Evolutionary conservation across 1,284 basidiomycete genomes (phyloP).

Genomic region (Cryptococcus sp.): DNA sequence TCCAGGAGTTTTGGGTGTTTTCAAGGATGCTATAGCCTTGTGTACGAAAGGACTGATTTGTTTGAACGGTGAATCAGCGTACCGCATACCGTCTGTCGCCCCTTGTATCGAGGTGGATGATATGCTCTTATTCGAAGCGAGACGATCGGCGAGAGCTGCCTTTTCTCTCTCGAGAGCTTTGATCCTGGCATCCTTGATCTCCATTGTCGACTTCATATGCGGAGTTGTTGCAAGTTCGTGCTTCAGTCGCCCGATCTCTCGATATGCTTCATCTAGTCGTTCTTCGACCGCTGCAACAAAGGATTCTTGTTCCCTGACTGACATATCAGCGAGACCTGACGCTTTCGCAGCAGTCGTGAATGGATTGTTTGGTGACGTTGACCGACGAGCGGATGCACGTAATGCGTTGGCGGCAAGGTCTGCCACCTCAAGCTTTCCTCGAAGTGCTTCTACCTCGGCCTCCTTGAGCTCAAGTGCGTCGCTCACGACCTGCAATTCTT

Average conservation of each 20-base stretch:
- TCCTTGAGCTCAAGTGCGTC: constrained; percentile 28
- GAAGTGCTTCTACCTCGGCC: constrained; percentile 32
- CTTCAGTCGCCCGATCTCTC: constrained; percentile 73
- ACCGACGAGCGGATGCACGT: constrained; percentile 11
- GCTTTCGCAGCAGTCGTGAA: constrained; percentile 2
- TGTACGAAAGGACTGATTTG: constrained; percentile 40
- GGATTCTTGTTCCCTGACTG: constrained; percentile 40
- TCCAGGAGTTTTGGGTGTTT: constrained; percentile 49
- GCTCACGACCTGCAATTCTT: constrained; percentile 23
- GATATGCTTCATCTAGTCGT: constrained; percentile 76
- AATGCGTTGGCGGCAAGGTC: constrained; percentile 9
- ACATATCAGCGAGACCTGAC: not conserved
- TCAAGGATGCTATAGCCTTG: constrained; percentile 37
- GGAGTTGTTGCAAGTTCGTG: constrained; percentile 58
- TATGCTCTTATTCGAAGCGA: constrained; percentile 13
- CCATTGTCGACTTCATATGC: constrained; percentile 36
- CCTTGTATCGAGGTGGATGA: not conserved
- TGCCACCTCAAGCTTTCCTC: constrained; percentile 21
- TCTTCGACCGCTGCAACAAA: constrained; percentile 61
- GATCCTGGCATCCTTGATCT: constrained; percentile 41
- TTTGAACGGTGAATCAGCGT: constrained; percentile 32
- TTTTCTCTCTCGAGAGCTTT: constrained; percentile 46
- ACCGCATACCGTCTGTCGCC: constrained; percentile 9
- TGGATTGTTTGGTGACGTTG: constrained; percentile 7
- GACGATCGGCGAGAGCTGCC: constrained; percentile 32